These are phyloP conservation scores for Synchytrium microbalum DNA, from an alignment of 371 early-diverging fungal genomes.

Conservation along the genomic window DNA sequence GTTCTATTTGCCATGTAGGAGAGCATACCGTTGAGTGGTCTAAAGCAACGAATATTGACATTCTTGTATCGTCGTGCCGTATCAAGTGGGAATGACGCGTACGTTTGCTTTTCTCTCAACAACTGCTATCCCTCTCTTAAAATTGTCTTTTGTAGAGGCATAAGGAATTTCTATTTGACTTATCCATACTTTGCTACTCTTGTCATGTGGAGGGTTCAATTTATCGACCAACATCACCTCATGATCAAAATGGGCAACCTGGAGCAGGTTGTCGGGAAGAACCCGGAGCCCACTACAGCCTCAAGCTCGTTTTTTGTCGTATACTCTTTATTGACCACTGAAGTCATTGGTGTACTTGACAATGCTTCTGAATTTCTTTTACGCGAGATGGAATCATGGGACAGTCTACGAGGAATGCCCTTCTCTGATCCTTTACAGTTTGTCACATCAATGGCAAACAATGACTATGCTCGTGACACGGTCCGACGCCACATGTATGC, in stretches of 20 bases:
- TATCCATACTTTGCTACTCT: conserved; percentile 45
- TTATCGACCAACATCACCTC: conserved; percentile 42
- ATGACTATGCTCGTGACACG: conserved; percentile 41
- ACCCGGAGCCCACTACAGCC: conserved; percentile 19
- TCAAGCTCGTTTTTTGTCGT: conserved; percentile 51
- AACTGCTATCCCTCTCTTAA: background rate
- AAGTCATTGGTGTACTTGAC: conserved; percentile 48
- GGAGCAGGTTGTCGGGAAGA: conserved; percentile 36
- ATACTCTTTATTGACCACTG: conserved; percentile 40
- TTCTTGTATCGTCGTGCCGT: conserved; percentile 45
- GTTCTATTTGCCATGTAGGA: no score
- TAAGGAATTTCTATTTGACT: conserved; percentile 48
- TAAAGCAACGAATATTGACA: conserved; percentile 55
- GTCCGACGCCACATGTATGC: conserved; percentile 42
- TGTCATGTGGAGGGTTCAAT: conserved; percentile 55
- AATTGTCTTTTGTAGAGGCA: conserved; percentile 21
- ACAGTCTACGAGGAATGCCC: conserved; percentile 35
- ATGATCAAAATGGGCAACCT: conserved; percentile 52
- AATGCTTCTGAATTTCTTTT: conserved; percentile 47
- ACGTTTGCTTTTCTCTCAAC: conserved; percentile 2
- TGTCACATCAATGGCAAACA: conserved; percentile 42
- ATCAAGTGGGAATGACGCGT: conserved; percentile 30
- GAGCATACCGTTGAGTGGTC: conserved; percentile 32
- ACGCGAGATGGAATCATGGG: conserved; percentile 33
- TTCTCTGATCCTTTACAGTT: conserved; percentile 32